These are phyloP conservation scores for Diutina sp. DNA, from an alignment of 1,139 yeast genomes.

Conservation along the genomic window DNA sequence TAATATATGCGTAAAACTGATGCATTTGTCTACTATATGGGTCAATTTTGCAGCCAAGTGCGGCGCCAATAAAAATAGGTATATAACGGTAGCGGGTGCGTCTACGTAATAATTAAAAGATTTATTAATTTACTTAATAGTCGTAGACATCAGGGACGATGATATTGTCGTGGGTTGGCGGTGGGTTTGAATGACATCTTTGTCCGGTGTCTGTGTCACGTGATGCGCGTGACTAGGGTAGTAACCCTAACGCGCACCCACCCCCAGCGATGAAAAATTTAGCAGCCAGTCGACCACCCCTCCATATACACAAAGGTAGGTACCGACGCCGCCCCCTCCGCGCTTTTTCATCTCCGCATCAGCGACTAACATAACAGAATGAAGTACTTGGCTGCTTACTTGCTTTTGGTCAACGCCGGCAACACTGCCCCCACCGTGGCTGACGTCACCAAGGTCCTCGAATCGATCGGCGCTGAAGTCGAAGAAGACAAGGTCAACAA, in stretches of 20 bases:
- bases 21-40: not conserved
- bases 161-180: not conserved
- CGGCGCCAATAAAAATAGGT: not conserved
- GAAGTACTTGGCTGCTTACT: conserved; percentile 64
- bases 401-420: conserved; percentile 58
- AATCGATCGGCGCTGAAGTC: conserved; percentile 92
- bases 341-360: not conserved
- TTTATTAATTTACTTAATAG: too few relatives aligned
- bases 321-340: not conserved
- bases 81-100: too few relatives aligned
- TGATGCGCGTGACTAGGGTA: not conserved
- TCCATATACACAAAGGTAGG: not conserved
- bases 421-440: conserved; percentile 77
- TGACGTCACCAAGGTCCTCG: conserved; percentile 79
- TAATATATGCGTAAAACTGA: not conserved
- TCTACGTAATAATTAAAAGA: too few relatives aligned
- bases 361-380: conserved; percentile 6
- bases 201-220: not conserved
- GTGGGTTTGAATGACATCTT: not conserved
- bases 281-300: not conserved
- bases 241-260: not conserved
- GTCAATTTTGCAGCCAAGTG: not conserved
- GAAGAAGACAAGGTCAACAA: conserved; percentile 80
- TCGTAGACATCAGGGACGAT: too few relatives aligned
- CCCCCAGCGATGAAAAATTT: not conserved